Evolutionary conservation across 2,329 filamentous ascomycete species (phyloP).

Genomic region (Cladosporium sp.): DNA sequence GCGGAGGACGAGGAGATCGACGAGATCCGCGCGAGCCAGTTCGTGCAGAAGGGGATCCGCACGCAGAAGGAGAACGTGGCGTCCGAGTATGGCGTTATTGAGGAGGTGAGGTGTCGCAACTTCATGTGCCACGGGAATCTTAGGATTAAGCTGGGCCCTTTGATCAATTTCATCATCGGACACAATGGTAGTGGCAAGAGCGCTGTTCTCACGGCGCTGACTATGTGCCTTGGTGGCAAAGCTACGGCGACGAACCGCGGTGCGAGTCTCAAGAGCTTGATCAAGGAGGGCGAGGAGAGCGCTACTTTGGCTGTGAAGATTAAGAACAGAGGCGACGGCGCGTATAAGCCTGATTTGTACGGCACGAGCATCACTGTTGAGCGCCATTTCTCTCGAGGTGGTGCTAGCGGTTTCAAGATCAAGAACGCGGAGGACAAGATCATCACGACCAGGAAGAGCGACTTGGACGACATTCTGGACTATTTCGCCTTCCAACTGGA

Average conservation of each 20-base stretch:
- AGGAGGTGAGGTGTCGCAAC: constrained; percentile 79
- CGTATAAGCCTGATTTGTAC: constrained; percentile 76
- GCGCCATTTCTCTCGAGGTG: constrained; percentile 71
- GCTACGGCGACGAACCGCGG: constrained; percentile 89
- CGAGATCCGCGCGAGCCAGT: constrained; percentile 26
- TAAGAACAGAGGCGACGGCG: constrained; percentile 81
- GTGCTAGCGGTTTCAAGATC: constrained; percentile 77
- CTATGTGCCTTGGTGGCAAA: constrained; percentile 90
- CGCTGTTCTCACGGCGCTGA: constrained; percentile 86
- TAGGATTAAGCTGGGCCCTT: constrained; percentile 75
- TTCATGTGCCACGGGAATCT: constrained; percentile 94
- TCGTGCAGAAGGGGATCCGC: constrained; percentile 25
- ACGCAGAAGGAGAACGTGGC: constrained; percentile 56
- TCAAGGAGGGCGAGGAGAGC: constrained; percentile 79
- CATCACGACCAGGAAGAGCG: constrained; percentile 75
- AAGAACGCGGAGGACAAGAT: constrained; percentile 65
- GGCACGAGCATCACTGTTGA: constrained; percentile 86
- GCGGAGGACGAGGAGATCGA: constrained; percentile 24
- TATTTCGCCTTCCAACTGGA: constrained; percentile 92
- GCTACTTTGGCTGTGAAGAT: constrained; percentile 72
- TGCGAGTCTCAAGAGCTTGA: constrained; percentile 78
- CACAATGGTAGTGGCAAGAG: constrained; percentile 98
- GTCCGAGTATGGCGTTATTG: constrained; percentile 79
- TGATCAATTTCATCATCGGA: constrained; percentile 97
- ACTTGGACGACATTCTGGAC: constrained; percentile 88